Evolutionary conservation across 2,329 filamentous ascomycete genomes (phyloP), one percentile per base, ranked within the genome.

Genomic region (Cercospora sesami): DNA sequence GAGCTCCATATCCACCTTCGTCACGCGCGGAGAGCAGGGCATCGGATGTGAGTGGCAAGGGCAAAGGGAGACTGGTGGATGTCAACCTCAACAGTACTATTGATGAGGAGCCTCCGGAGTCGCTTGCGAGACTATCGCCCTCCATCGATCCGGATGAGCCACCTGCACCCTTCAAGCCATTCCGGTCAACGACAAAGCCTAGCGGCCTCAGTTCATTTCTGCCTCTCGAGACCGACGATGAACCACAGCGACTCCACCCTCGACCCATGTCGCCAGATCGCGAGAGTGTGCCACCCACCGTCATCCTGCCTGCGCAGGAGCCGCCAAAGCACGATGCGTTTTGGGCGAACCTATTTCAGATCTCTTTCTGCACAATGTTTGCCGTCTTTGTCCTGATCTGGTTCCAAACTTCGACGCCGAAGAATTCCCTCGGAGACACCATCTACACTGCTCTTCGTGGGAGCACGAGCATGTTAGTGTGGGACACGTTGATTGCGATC

Each of bases 401-500:
- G 83, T 85, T 99, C 48, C 93, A 98, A 77, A 98, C 94, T 1
- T 88, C 91, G 18, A 83, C 89, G 0, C 90, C 91, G 5, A 91
- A 91, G 76, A 86, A 86, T 68, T 90, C 90, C 0, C 86, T 96
- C 66, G 94, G 94, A 14, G 95, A 99, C 79, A 97, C 94, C 1
- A 93, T 99, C 67, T 99, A 99, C 79, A 93, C 91, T 14, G 93
- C 92, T 4, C 82, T 99, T 39, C 90, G 91, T 73, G 89, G 89
- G 61, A 97, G 94, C 0, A 95, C 96, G 75, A 90, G 95, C 76
- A 90, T 98, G 72, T 88, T 99, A 51, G 91, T 92, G 1, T 88
- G 95, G 63, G 96, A 98, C 80, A 98, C 95, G 0, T 79, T 98
- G 18, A 90, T 97, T n/a, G 91, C 95, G 0, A 84, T 97, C 45